Percentiles rank a stretch among this genome's conserved stretches.
These are phyloP conservation scores for Penicillium simplicissimum DNA, from an alignment of 495 filamentous ascomycete species.

Conservation along the genomic window DNA sequence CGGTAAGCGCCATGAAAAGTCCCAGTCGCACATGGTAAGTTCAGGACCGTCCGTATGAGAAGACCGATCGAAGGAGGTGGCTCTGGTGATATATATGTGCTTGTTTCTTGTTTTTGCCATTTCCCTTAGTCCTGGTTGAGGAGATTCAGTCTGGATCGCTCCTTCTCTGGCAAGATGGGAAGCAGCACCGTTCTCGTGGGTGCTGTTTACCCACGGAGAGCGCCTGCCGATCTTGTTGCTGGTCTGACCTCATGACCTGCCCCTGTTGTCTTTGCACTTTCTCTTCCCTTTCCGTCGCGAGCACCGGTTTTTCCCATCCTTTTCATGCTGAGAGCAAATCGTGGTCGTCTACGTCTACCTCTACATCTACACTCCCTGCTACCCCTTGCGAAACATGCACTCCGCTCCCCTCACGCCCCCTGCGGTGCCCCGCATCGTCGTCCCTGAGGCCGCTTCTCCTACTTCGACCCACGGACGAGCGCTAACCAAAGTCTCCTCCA, in stretches of 20 bases:
- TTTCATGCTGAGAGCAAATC: background rate
- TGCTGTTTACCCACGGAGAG: background rate
- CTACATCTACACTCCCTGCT: background rate
- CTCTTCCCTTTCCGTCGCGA: background rate
- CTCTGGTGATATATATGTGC: background rate
- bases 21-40: constrained; percentile 94
- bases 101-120: background rate
- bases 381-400: background rate
- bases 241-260: background rate
- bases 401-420: background rate
- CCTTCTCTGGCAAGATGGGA: background rate
- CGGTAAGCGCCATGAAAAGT: constrained; percentile 88
- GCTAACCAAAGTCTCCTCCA: constrained; percentile 21
- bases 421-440: background rate
- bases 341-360: background rate
- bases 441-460: background rate
- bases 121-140: background rate
- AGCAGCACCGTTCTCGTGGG: background rate
- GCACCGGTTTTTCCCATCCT: background rate
- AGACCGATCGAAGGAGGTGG: background rate
- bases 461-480: background rate
- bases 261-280: background rate
- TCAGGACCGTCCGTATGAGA: background rate
- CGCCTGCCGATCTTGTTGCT: background rate
- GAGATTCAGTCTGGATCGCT: background rate